A percentile compares a stretch with the other conserved stretches of the same genome.
phyloP scores from a whole-genome alignment of 148 eudicot genomes.

The Fagopyrum esculentum region DNA sequence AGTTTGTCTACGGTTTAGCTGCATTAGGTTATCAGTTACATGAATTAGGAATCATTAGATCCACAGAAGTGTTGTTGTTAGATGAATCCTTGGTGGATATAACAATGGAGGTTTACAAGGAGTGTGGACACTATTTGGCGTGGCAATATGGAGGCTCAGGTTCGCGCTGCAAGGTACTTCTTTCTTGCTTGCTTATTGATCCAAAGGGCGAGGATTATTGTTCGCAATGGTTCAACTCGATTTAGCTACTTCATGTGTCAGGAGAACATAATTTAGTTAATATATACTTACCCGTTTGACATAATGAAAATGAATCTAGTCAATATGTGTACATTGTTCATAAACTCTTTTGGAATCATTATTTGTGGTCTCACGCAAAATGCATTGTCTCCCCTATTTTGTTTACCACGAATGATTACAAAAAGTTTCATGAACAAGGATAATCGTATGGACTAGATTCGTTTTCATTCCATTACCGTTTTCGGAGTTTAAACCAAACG shows the following conservation, averaged over 20 bases:
- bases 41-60: constrained; percentile 52
- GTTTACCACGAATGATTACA: no score
- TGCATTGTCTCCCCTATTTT: background rate
- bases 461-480: no score
- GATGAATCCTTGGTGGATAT: constrained; percentile 58
- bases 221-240: no score
- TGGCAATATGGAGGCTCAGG: constrained; percentile 94
- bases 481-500: no score
- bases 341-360: no score
- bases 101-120: constrained; percentile 74
- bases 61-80: constrained; percentile 29
- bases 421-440: background rate
- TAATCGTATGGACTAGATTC: no score
- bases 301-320: background rate
- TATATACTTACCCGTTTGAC: background rate
- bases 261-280: no score
- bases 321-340: no score
- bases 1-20: constrained; percentile 78
- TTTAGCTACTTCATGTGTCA: no score
- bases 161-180: constrained; percentile 83
- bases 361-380: no score
- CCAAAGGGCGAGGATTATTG: background rate
- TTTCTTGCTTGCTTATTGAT: background rate
- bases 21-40: constrained; percentile 82
- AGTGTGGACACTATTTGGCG: constrained; percentile 90